Evolutionary conservation across 352 stramenopile species (phyloP), one percentile per base, ranked within the genome.

Genomic region (Pythium vanterpoolii): DNA sequence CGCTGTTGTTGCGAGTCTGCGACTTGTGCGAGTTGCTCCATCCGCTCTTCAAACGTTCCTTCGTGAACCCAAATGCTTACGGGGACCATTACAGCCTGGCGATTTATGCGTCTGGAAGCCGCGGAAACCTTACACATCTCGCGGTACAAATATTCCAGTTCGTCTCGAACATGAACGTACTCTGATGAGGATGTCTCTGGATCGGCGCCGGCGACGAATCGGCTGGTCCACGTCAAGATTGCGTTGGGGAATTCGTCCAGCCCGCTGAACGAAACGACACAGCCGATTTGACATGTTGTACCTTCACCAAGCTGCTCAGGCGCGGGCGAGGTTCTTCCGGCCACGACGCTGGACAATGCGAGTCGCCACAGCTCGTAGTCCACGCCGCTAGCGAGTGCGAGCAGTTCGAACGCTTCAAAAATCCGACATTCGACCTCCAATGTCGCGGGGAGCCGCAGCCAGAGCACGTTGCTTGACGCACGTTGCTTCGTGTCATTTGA

Each of bases 371-470:
- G 30, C 27, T 43, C 10, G 18, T 45, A 40, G 30, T 60, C 53
- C 19, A 60, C 42, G 40, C n/a, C 43, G 16, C 42, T 30, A 14
- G 19, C 42, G 1, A 60, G 53, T 21, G 53, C 53, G n/a, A 60
- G 40, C 28, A 60, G 53, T 23, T 60, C 53, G 16, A 60, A 26
- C 9, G 42, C 53, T 44, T 60, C 53, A 26, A 60, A 60, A 4
- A 60, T 30, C 5, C 53, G 53, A 3, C 24, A 14, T 21, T 60
- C 53, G 42, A 60, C 14, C 30, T 50, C 43, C n/a, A 21, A 39
- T 40, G 27, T 50, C 39, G 53, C 43, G 4, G 36, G 50, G 1
- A 57, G 50, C 9, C 50, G 50, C 36, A 57, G 24, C 50, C 50
- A 57, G 5, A 57, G 7, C 18, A 30, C 16, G 50, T 57, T 38